These are phyloP conservation scores for Pistacia vera DNA, from an alignment of 345 rosid genomes.

Conservation along the genomic window DNA sequence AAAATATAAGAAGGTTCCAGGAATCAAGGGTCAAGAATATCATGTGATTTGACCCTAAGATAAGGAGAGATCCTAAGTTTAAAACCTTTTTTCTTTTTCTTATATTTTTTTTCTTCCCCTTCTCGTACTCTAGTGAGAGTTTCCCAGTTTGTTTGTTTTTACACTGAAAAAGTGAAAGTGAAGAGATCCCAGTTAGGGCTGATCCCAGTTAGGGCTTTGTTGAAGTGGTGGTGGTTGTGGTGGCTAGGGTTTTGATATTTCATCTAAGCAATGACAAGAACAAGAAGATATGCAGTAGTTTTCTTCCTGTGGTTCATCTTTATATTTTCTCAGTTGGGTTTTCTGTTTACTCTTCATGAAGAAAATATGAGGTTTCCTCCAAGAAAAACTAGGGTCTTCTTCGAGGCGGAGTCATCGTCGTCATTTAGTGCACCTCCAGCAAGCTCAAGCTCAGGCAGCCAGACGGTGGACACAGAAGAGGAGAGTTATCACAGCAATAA, in stretches of 20 bases:
- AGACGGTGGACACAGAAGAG: slow-evolving; percentile 26
- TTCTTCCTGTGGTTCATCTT: slow-evolving; percentile 53
- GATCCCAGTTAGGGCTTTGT: slow-evolving; percentile 16
- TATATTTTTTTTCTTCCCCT: slow-evolving; percentile 4
- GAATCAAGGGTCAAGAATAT: slow-evolving; percentile 84
- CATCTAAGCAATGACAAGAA: slow-evolving; percentile 10
- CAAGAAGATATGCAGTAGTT: slow-evolving; percentile 28
- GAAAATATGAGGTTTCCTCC: slow-evolving; percentile 35
- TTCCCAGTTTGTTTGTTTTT: neutral
- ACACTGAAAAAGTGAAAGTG: neutral
- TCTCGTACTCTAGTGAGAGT: neutral
- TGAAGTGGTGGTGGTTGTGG: neutral
- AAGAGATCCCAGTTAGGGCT: slow-evolving; percentile 12
- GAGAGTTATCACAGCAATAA: slow-evolving; percentile 20
- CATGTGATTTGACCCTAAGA: slow-evolving; percentile 62
- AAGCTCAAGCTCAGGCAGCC: slow-evolving; percentile 18
- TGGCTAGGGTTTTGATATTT: too few relatives aligned
- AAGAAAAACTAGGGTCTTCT: slow-evolving; percentile 41
- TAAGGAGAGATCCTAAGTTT: slow-evolving; percentile 17
- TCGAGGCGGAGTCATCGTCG: slow-evolving; percentile 11
- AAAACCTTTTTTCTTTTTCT: neutral
- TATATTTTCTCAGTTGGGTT: slow-evolving; percentile 39
- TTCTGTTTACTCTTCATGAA: slow-evolving; percentile 37
- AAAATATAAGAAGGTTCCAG: slow-evolving; percentile 81
- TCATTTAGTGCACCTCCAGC: slow-evolving; percentile 35